Base-by-base conservation (phyloP, 2,329 filamentous ascomycete species). In the Penicillium frequentans region DNA sequence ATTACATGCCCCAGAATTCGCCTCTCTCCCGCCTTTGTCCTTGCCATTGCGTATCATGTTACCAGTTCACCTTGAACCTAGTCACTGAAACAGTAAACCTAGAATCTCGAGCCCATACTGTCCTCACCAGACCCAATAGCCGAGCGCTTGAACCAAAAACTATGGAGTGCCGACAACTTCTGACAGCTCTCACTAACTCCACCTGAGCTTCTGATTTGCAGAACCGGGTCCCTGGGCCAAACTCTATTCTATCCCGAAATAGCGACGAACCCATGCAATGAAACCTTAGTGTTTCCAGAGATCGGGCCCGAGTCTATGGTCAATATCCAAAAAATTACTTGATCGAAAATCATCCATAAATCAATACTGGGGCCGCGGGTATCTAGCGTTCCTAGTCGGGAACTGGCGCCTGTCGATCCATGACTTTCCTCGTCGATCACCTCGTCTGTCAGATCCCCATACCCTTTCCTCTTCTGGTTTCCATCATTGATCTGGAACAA, bases 101-200 rank as follows among this genome's bases (percentile, higher is more conserved):
- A 24, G 46, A 31, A 11, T 11, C 46, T 19, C 9, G 29, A 39
- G 19, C 46, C 13, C 21, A 23, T 33, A 24, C 23, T 24, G 23
- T 24, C 13, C 13, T 49, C 35, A 29, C 49, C 23, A 29, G 31
- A 24, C 26, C 21, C 48, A 43, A 48, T 24, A 55, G 39, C 37
- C 33, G 44, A 57, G 51, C 56, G 29, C 47, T 57, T 54, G 57
- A 29, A 37, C 24, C 4, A n/a, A 31, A 8, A 44, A 37, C 35
- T 42, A 9, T 26, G 54, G 29, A 2, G 29, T 37, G 9, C 16
- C 24, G 48, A 50, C 14, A 47, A 47, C 23, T 58, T 48, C 45
- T 60, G 61, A 63, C 56, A 61, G 58, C 61, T 63, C 61, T 43
- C 52, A 55, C 49, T 42, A 31, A 13, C 45, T 27, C 14, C 11